Percentiles rank a stretch among this genome's conserved stretches.
These are phyloP conservation scores for Marchantia paleacea DNA, from an alignment of 225 moss, liverwort and hornwort genomes.

Conservation along the genomic window DNA sequence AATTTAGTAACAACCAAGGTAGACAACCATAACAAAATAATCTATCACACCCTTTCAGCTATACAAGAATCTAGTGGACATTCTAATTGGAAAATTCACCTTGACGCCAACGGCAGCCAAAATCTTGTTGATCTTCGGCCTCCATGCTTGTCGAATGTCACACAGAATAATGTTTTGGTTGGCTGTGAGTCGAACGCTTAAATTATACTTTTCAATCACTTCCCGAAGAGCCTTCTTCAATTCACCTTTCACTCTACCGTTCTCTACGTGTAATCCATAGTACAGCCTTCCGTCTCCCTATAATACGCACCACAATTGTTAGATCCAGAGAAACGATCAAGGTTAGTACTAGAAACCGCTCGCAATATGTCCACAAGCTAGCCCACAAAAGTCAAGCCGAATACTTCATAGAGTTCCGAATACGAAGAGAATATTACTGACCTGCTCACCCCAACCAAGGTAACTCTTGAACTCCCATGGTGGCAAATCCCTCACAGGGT, in stretches of 20 bases:
- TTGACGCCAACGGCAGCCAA: constrained; percentile 61
- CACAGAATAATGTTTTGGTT: constrained; percentile 85
- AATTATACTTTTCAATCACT: constrained; percentile 64
- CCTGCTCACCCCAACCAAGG: constrained; percentile 92
- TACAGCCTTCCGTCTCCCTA: constrained; percentile 79
- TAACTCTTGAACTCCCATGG: constrained; percentile 76
- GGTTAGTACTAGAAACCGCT: too few relatives aligned
- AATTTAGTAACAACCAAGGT: background rate
- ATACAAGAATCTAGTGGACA: background rate
- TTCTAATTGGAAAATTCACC: constrained; percentile 35
- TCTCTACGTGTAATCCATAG: constrained; percentile 77
- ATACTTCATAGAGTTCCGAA: background rate
- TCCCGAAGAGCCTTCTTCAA: constrained; percentile 60
- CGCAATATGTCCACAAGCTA: background rate
- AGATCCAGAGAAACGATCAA: too few relatives aligned
- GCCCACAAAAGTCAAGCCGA: background rate
- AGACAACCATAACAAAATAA: background rate
- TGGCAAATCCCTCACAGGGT: constrained; percentile 56
- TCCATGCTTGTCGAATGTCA: constrained; percentile 71
- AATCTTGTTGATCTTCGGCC: constrained; percentile 64
- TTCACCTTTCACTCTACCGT: constrained; percentile 77
- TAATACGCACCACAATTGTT: background rate
- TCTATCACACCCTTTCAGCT: too few relatives aligned
- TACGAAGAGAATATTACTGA: constrained; percentile 16
- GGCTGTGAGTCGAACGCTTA: constrained; percentile 73